Evolutionary conservation across 169 alveolate genomes (phyloP), one percentile per base, ranked within the genome.

Genomic region (Cryptosporidium ubiquitum): DNA sequence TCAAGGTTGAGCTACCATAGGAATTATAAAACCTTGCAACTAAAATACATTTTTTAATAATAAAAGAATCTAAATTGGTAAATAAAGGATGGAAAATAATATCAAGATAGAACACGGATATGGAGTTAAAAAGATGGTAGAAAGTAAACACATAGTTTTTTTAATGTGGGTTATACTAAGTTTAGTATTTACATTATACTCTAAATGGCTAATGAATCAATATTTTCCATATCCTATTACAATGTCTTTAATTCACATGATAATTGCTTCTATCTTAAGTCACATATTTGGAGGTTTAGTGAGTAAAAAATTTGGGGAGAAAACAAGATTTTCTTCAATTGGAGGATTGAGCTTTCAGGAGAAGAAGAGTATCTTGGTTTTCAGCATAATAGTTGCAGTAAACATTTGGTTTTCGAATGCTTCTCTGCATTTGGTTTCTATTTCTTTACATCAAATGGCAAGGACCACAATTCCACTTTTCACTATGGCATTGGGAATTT

Each of bases 371-470:
- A 51, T 68, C 16, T 49, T 68, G 64, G 31, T 20, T 4, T 85
- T 85, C 58, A 58, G 84, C 26, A 26, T 85, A 39, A 12, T 85
- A 47, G 84, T 85, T 12, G 85, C 91, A 23, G 31, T 85, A 35
- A 85, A 85, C 64, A 70, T 85, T 68, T 85, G 91, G 91, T 14
- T 85, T 9, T 58, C 84, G 47, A 85, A 85, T 55, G 70, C 73
- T 40, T 69, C 86, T 9, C 29, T 85, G 37, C 66, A 47, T 47
- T n/a, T 40, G 26, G 91, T 68, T 0, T 69, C 86, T 9, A 68
- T 85, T 31, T 60, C 70, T 1, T 68, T 85, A 5, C 91, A 85
- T 37, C 91, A 85, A 55, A 52, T 85, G 31, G 71, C 73, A 35
- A 64, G 91, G 23, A 69, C 91, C n/a, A 69, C 86, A 37, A 69